These are phyloP conservation scores for Digitaria exilis DNA, from an alignment of 202 grass and related monocot genomes.

Conservation along the genomic window DNA sequence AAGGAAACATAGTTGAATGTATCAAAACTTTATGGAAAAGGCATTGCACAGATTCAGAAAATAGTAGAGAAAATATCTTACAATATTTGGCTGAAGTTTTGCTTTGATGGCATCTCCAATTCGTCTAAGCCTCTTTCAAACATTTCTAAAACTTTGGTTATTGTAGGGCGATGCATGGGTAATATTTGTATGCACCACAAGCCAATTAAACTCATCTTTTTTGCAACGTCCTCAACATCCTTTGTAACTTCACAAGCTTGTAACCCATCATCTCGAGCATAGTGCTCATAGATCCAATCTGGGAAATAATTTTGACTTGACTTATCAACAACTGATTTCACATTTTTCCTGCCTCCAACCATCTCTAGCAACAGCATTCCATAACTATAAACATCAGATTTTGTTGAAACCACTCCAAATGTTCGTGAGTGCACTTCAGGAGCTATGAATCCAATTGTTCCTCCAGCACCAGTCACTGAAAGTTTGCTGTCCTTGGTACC, in stretches of 20 bases:
- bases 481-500: slow-evolving; percentile 50
- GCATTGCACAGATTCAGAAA: background rate
- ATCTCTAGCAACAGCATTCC: slow-evolving; percentile 72
- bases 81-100: slow-evolving; percentile 19
- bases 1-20: background rate
- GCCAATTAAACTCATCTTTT: slow-evolving; percentile 59
- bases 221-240: slow-evolving; percentile 40
- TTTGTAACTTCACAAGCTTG: slow-evolving; percentile 23
- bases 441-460: slow-evolving; percentile 73
- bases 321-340: slow-evolving; percentile 11
- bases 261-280: slow-evolving; percentile 25
- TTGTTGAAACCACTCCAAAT: slow-evolving; percentile 47
- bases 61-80: background rate
- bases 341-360: slow-evolving; percentile 52
- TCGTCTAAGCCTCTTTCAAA: background rate
- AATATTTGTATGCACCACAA: slow-evolving; percentile 57
- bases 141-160: slow-evolving; percentile 13
- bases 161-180: slow-evolving; percentile 45
- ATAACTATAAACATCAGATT: slow-evolving; percentile 67
- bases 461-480: slow-evolving; percentile 54
- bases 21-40: background rate
- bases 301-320: slow-evolving; percentile 58
- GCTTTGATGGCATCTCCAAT: slow-evolving; percentile 14
- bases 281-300: slow-evolving; percentile 60
- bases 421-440: slow-evolving; percentile 55